Base-by-base conservation (phyloP, 176 grass and related monocot genomes). In the Oryza meridionalis region DNA sequence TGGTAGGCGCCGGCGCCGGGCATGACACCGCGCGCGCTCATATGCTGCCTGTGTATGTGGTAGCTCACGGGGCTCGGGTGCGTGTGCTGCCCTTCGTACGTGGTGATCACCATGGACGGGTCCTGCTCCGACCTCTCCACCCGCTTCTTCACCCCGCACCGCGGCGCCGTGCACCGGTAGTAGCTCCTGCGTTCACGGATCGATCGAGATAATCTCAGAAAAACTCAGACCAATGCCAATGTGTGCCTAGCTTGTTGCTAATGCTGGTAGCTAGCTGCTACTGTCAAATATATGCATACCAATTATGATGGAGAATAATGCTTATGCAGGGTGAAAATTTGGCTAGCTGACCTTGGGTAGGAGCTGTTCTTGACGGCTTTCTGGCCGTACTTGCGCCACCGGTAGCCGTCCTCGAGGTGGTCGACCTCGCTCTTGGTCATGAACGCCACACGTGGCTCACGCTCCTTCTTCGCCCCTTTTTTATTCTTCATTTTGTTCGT, bases 341-440 rank as follows among this genome's bases (percentile, higher is more conserved):
- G 58, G 38, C 4, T 31, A 31, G 7, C 0, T 70, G 67, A 97
- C 96, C 96, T 98, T 24, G 96, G 96, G 22, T 84, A 93, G 1
- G 96, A 86, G 73, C 92, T 94, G 81, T 97, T 94, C 86, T 97
- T 97, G 69, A 97, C 95, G 14, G 92, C 90, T 43, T 97, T 97
- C 90, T 97, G 95, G 29, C 95, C 95, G n/a, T 97, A 97, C 76
- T 97, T 97, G 77, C 95, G 90, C 95, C 95, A 97, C 70, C 92
- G 86, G 67, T 91, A 97, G 81, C 95, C 95, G 65, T 97, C 95
- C 72, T 97, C 95, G 2, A 97, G 87, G 82, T 97, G 88, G 84
- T 97, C 95, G 12, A 97, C 92, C 84, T 97, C 95, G 40, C 91
- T 92, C 81, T 72, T 90, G 24, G 90, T 90, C 24, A 82, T 70